Evolutionary conservation across 2,329 filamentous ascomycete genomes (phyloP).

Genomic region (Aspergillus ochraceus): DNA sequence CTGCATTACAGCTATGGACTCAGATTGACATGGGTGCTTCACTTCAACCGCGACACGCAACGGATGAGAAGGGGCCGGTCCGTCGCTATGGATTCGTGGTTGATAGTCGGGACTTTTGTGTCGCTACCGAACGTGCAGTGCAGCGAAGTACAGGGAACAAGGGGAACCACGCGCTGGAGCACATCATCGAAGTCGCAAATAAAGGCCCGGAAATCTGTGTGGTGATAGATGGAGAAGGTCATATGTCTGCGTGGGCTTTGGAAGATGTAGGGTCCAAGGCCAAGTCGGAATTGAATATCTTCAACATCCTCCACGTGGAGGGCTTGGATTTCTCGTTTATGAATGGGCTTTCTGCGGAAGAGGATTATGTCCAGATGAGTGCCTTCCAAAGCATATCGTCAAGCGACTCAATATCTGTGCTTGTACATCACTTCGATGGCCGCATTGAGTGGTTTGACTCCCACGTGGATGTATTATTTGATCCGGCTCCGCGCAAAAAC

Average conservation of each 20-base stretch:
- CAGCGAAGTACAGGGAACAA: constrained; percentile 60
- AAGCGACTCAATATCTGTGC: constrained; percentile 66
- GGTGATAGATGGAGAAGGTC: constrained; percentile 77
- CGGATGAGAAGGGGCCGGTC: constrained; percentile 38
- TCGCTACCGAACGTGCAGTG: constrained; percentile 74
- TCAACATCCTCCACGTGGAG: constrained; percentile 80
- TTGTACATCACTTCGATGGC: constrained; percentile 84
- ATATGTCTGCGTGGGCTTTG: constrained; percentile 89
- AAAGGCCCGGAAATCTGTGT: constrained; percentile 84
- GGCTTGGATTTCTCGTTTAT: constrained; percentile 49
- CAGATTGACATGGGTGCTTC: constrained; percentile 74
- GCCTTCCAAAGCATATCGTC: constrained; percentile 67
- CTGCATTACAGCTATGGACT: constrained; percentile 76
- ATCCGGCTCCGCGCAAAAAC: constrained; percentile 61
- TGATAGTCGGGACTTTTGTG: constrained; percentile 75
- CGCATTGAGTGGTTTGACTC: constrained; percentile 79
- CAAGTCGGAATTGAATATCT: constrained; percentile 67
- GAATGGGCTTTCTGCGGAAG: constrained; percentile 25
- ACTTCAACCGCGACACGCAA: constrained; percentile 58
- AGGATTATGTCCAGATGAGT: constrained; percentile 68
- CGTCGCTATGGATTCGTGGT: constrained; percentile 76
- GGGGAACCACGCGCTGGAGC: constrained; percentile 73
- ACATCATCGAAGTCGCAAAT: constrained; percentile 82
- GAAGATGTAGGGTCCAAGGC: constrained; percentile 78
- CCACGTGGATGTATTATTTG: constrained; percentile 76